phyloP scores from a whole-genome alignment of 1,139 yeast genomes.

The Candida tunisiensis region DNA sequence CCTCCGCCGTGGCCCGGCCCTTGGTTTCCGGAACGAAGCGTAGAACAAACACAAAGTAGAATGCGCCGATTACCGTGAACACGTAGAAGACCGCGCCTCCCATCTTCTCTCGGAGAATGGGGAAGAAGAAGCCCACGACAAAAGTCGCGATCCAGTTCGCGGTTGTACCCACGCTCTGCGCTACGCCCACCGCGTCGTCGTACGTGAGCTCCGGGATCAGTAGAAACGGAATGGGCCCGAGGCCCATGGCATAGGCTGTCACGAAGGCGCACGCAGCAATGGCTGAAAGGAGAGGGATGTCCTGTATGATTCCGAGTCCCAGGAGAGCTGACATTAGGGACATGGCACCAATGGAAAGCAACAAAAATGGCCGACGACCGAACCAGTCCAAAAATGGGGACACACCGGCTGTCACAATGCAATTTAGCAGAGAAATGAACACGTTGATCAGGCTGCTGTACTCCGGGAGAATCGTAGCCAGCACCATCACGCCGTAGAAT shows the following conservation, averaged over 20 bases:
- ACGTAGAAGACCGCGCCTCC: conserved; percentile 73
- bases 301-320: conserved; percentile 43
- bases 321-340: conserved; percentile 45
- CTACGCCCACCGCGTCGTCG: conserved; percentile 59
- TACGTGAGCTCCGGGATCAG: conserved; percentile 83
- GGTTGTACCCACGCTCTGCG: conserved; percentile 86
- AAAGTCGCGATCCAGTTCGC: conserved; percentile 89
- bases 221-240: conserved; percentile 90
- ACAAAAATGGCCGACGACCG: conserved; percentile 63
- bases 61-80: conserved; percentile 41
- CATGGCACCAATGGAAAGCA: conserved; percentile 54
- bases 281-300: conserved; percentile 37
- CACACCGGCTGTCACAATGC: conserved; percentile 50
- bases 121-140: conserved; percentile 65
- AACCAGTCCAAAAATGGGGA: conserved; percentile 56
- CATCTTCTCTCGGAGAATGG: conserved; percentile 40
- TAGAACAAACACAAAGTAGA: conserved; percentile 32
- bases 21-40: conserved; percentile 61
- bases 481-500: conserved; percentile 78
- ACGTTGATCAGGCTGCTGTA: conserved; percentile 58
- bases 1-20: conserved; percentile 47
- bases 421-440: conserved; percentile 55
- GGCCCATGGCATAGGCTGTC: conserved; percentile 72
- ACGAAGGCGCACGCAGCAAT: conserved; percentile 58
- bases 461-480: conserved; percentile 51